Conservation (phyloP, 192 early-diverging fungal genomes). For the Backusella luteola region DNA sequence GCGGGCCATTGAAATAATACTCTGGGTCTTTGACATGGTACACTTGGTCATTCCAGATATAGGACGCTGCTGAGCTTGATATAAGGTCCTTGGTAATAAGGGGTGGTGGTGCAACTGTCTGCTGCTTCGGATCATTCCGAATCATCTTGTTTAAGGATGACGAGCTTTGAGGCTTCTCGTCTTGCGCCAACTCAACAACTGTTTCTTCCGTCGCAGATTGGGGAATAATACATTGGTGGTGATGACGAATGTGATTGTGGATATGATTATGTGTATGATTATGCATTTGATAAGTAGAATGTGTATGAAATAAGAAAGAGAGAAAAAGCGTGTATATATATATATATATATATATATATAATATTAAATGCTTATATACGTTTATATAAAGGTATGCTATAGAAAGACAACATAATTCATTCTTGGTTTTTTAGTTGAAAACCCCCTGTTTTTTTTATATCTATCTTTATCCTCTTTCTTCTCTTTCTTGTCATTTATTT, state of each 20-base stretch:
- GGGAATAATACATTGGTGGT: background rate
- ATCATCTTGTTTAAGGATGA: background rate
- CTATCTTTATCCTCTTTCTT: background rate
- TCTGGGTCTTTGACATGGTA: background rate
- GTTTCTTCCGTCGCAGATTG: background rate
- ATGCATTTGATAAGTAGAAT: background rate
- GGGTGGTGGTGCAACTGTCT: background rate
- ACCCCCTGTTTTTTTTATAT: background rate
- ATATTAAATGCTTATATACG: background rate
- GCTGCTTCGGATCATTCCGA: slow-evolving; percentile 1
- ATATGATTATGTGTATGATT: background rate
- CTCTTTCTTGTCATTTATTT: background rate
- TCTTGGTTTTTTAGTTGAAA: background rate
- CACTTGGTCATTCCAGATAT: background rate
- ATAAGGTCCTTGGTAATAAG: slow-evolving; percentile 3
- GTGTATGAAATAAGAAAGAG: background rate
- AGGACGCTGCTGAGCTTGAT: background rate
- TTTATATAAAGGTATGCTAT: background rate
- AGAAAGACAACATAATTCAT: slow-evolving; percentile 7
- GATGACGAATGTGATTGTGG: background rate
- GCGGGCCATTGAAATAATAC: background rate
- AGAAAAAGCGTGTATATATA: background rate
- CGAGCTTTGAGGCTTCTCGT: background rate
- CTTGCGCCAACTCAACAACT: background rate
- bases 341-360: background rate